Evolutionary conservation across 441 rosid species (phyloP).

Genomic region (Adansonia grandidieri): DNA sequence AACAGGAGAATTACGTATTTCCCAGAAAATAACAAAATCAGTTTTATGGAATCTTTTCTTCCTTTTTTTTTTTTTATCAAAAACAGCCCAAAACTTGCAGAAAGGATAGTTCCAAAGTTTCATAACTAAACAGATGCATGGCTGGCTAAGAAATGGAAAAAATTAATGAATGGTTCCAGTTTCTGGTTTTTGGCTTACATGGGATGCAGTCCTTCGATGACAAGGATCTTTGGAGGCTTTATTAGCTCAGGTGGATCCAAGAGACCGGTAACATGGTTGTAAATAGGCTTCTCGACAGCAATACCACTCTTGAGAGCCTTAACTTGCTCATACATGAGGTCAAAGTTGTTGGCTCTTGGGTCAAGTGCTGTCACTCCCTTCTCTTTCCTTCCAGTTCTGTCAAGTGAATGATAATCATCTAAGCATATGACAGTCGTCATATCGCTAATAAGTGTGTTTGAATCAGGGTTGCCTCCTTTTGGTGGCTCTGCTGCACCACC

Average conservation of each 20-base stretch:
- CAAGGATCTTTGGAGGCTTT: conserved; percentile 92
- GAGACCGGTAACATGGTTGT: conserved; percentile 88
- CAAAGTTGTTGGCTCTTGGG: conserved; percentile 88
- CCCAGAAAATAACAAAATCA: conserved; percentile 23
- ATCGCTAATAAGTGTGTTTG: conserved; percentile 94
- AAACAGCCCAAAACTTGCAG: neutral
- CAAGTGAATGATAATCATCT: conserved; percentile 91
- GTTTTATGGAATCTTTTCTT: neutral
- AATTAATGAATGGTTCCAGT: neutral
- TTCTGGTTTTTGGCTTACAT: conserved; percentile 58
- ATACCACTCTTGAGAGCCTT: conserved; percentile 81
- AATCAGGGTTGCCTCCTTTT: conserved; percentile 93
- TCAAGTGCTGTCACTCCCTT: conserved; percentile 94
- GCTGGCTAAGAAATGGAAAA: neutral
- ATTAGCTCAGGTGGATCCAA: conserved; percentile 89
- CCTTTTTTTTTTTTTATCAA: neutral
- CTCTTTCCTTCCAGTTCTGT: conserved; percentile 83
- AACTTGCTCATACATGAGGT: conserved; percentile 92
- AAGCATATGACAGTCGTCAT: conserved; percentile 90
- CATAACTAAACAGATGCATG: neutral
- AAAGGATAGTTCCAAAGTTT: neutral
- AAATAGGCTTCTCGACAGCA: conserved; percentile 85
- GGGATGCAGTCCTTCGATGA: conserved; percentile 97
- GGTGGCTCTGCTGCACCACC: conserved; percentile 98
- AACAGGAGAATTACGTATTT: neutral